Conservation (phyloP, 139 green algal species). For the Tetradesmus lagerheimii region DNA sequence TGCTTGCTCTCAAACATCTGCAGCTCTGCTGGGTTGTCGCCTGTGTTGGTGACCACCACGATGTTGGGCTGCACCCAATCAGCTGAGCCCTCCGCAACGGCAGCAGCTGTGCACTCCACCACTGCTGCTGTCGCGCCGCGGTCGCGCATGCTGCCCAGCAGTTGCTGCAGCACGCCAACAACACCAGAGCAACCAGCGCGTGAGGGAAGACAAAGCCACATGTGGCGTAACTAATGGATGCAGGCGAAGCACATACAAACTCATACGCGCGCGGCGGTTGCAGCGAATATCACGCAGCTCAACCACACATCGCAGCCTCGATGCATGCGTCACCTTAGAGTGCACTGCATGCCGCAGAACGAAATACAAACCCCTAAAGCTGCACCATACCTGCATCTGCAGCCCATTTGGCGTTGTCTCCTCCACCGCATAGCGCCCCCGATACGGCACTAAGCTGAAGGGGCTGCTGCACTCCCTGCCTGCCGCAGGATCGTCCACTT, state of each 20-base stretch:
- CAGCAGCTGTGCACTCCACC: slow-evolving; percentile 70
- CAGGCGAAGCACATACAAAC: too few species aligned
- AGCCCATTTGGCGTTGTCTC: slow-evolving; percentile 35
- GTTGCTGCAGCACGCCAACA: slow-evolving; percentile 67
- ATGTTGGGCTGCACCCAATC: slow-evolving; percentile 80
- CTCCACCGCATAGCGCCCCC: slow-evolving; percentile 34
- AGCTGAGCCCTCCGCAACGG: neutral
- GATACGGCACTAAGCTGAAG: slow-evolving; percentile 83
- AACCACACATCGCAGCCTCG: too few species aligned
- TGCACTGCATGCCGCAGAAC: too few species aligned
- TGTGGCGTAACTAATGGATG: too few species aligned
- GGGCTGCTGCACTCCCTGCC: slow-evolving; percentile 76
- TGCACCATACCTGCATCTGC: slow-evolving; percentile 27
- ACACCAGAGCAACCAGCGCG: too few species aligned
- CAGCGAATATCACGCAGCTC: too few species aligned
- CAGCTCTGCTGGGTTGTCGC: slow-evolving; percentile 2
- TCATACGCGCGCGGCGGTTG: too few species aligned
- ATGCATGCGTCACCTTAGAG: too few species aligned
- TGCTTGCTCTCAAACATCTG: slow-evolving; percentile 16
- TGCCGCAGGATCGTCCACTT: slow-evolving; percentile 75
- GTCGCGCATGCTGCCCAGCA: slow-evolving; percentile 88
- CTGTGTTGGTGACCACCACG: slow-evolving; percentile 88
- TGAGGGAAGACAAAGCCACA: too few species aligned
- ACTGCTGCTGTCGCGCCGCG: slow-evolving; percentile 76
- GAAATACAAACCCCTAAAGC: too few species aligned